A percentile compares a stretch with the other conserved stretches of the same genome.
Evolutionary conservation across 768 basidiomycete species (phyloP).

Genomic region (Suillus tomentosus): DNA sequence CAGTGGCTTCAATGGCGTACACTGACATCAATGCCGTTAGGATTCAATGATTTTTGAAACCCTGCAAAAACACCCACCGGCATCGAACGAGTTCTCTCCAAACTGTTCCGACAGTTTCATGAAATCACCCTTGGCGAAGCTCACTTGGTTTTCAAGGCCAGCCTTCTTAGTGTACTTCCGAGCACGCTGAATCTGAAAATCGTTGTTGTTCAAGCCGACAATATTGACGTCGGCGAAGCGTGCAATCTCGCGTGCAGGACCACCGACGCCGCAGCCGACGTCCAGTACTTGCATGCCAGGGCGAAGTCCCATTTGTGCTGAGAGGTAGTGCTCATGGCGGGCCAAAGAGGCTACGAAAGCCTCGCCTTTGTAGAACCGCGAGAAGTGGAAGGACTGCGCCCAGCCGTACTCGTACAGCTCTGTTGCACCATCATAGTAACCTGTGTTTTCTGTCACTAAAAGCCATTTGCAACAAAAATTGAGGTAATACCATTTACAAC

Average conservation of each 20-base stretch:
- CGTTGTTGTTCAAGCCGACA: slow-evolving; percentile 93
- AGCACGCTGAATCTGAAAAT: slow-evolving; percentile 90
- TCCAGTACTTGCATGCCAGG: slow-evolving; percentile 96
- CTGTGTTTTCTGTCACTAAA: slow-evolving; percentile 37
- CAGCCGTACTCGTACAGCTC: slow-evolving; percentile 95
- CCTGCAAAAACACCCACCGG: slow-evolving; percentile 56
- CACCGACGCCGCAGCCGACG: slow-evolving; percentile 97
- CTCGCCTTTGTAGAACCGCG: slow-evolving; percentile 94
- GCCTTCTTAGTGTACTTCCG: slow-evolving; percentile 76
- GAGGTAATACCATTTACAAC: slow-evolving; percentile 79
- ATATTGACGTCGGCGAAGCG: slow-evolving; percentile 85
- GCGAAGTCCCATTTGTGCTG: slow-evolving; percentile 78
- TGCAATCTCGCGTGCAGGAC: slow-evolving; percentile 94
- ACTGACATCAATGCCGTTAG: slow-evolving; percentile 45
- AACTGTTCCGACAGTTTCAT: slow-evolving; percentile 93
- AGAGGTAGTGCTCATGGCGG: slow-evolving; percentile 97
- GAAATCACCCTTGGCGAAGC: slow-evolving; percentile 92
- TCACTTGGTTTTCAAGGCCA: slow-evolving; percentile 74
- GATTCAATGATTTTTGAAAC: neutral
- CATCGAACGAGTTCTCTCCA: slow-evolving; percentile 92
- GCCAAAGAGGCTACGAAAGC: slow-evolving; percentile 70
- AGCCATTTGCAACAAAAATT: neutral
- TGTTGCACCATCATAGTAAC: slow-evolving; percentile 97
- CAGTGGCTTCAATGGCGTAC: slow-evolving; percentile 97
- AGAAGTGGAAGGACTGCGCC: slow-evolving; percentile 93